Evolutionary conservation across 1,284 basidiomycete species (phyloP).

Genomic region (Naganishia cerealis): DNA sequence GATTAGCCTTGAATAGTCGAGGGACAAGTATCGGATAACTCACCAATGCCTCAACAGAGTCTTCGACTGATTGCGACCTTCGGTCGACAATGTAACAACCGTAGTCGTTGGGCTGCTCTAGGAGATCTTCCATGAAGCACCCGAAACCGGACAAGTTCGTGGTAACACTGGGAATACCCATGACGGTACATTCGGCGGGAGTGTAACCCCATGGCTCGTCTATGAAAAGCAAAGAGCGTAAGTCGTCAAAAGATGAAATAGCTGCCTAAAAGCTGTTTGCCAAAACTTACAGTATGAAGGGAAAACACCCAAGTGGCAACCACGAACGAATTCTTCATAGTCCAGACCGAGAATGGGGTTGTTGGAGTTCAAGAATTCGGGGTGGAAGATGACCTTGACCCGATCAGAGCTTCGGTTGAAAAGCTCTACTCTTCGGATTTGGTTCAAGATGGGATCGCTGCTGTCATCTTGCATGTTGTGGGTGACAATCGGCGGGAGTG

Average conservation of each 20-base stretch:
- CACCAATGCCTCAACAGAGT: conserved; percentile 71
- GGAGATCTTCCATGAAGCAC: conserved; percentile 98
- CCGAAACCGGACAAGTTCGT: conserved; percentile 97
- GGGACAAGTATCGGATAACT: conserved; percentile 9
- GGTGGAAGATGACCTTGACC: conserved; percentile 97
- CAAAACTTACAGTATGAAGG: conserved; percentile 71
- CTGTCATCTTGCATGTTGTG: conserved; percentile 97
- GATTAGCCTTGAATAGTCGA: neutral
- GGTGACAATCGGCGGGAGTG: conserved; percentile 87
- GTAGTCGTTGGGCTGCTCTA: conserved; percentile 73
- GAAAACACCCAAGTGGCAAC: conserved; percentile 96
- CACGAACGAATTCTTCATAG: conserved; percentile 97
- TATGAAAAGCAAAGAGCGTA: conserved; percentile 22
- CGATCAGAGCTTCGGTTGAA: conserved; percentile 81
- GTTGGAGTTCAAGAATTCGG: conserved; percentile 95
- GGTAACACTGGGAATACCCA: conserved; percentile 96
- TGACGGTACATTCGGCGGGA: conserved; percentile 66
- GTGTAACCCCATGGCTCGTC: conserved; percentile 58
- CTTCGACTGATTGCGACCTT: conserved; percentile 83
- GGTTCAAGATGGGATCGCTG: conserved; percentile 89
- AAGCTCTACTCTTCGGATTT: conserved; percentile 86
- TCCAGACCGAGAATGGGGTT: conserved; percentile 95
- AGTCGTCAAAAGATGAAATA: conserved; percentile 7
- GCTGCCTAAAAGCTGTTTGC: neutral
- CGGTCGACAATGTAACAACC: conserved; percentile 96